Evolutionary conservation across 1,139 yeast genomes (phyloP).

Genomic region (Blastobotrys aristatus): DNA sequence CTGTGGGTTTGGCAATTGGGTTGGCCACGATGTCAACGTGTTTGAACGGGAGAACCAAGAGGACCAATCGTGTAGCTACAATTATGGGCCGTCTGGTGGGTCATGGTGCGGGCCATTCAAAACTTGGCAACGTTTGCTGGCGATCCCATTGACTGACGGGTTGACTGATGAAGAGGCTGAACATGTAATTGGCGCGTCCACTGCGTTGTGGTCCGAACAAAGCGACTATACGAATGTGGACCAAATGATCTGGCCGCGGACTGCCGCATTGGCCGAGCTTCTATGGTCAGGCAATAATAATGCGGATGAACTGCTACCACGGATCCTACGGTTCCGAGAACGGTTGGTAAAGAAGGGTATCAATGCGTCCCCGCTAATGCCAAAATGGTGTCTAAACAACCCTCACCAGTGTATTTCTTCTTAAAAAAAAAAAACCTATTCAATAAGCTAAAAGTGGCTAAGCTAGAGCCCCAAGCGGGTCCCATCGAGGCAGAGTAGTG

Average conservation of each 20-base stretch:
- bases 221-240: constrained; percentile 40
- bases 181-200: constrained; percentile 45
- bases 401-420: constrained; percentile 11
- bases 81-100: constrained; percentile 38
- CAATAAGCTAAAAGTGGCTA: no score
- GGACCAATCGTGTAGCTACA: constrained; percentile 28
- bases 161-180: constrained; percentile 36
- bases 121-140: constrained; percentile 46
- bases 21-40: constrained; percentile 40
- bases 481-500: constrained; percentile 55
- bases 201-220: constrained; percentile 45
- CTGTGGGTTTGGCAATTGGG: constrained; percentile 46
- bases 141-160: constrained; percentile 37
- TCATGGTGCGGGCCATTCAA: constrained; percentile 50
- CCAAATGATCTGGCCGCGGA: constrained; percentile 44
- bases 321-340: constrained; percentile 44
- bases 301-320: constrained; percentile 33
- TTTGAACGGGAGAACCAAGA: constrained; percentile 27
- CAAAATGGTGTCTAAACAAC: constrained; percentile 39
- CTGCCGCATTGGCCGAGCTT: constrained; percentile 46
- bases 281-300: constrained; percentile 46
- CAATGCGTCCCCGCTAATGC: constrained; percentile 40
- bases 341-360: constrained; percentile 41
- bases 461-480: constrained; percentile 66
- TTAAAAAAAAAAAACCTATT: no score